Base-by-base conservation (phyloP, 176 grass and related monocot species). In the Cocos nucifera region DNA sequence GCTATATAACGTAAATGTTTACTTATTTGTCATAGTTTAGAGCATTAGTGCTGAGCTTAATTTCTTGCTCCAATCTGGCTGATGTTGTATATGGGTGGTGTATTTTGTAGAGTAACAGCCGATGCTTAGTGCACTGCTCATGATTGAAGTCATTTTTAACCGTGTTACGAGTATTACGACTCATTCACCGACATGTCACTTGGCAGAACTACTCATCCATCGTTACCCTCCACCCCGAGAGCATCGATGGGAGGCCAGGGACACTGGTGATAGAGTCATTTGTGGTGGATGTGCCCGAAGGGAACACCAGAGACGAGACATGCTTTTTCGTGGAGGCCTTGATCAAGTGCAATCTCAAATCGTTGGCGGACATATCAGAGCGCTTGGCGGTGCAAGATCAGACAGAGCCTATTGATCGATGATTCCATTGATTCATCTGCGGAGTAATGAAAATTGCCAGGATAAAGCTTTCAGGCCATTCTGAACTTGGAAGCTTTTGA, bases 341-440 rank as follows among this genome's bases (percentile, higher is more conserved):
- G 70, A 93, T 93, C 74, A 93, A 81, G 71, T 83, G 79, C 83
- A 93, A 93, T 70, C 80, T 93, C 18, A 78, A 65, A 12, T 93
- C 88, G 56, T 74, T 93, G 0, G 80, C 80, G 0, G 77, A 81
- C 49, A 63, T 87, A 17, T 93, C 88, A 0, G 83, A 84, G 67
- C 77, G 74, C 39, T 74, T 78, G 63, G 77, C 74, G 2, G 56
- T 81, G 26, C 74, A 89, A 32, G 58, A 76, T 19, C 75, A 72
- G 59, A 69, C 84, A 51, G 78, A 18, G 20, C 71, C 71, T 1
- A 69, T 82, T 19, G 69, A 81, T 35, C 60, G 63, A 19, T 86
- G 17, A 14, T 25, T 23, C 54, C 44, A 35, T 57, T 51, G 1
- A 44, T 44, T 44, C 35, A 44, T 44, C 35, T 44, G 35, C 35